Base-by-base conservation (phyloP, 2,329 filamentous ascomycete genomes). In the Amauroascus verrucosus region DNA sequence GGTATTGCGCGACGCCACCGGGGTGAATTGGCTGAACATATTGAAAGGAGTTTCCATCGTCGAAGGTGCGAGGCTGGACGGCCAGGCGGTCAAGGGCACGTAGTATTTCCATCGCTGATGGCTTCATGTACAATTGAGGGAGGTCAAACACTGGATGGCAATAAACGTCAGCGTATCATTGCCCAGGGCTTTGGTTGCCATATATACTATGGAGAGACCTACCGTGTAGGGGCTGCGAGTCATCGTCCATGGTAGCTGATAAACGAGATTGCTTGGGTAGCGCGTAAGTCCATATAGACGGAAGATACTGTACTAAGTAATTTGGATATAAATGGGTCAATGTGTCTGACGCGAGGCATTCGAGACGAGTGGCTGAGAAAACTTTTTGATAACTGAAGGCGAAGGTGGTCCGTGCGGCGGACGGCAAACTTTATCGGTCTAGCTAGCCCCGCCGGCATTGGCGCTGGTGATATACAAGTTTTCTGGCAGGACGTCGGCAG, bases 111-210 rank as follows among this genome's bases (percentile, higher is more conserved):
- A 74, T 70, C 55, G 80, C 83, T 18, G 81, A 74, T 6, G 90
- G 90, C 63, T 81, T 84, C 62, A 84, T 80, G 77, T 89, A 88
- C 57, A 91, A 77, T 63, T 89, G 86, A n/a, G 89, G 88, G 24
- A 95, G 79, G 64, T 91, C 86, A 54, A 84, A 73, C 54, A 82
- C 82, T 83, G 63, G 45, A 24, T 37, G 3, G 2, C 3, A 32
- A 33, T 14, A 33, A 46, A 18, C n/a, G n/a, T 41, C 20, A 52
- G 48, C 28, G 16, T 43, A 11, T 35, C 40, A 4, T 1, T 4
- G 8, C 32, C 13, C 11, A 35, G 26, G 7, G 6, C 2, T 16
- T 20, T 30, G 1, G 20, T 20, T 1, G 22, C 2, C 30, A 35
- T 20, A 20, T 1, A 37, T 18, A n/a, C 13, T n/a, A 7, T 13